Base-by-base conservation (phyloP, 2,329 filamentous ascomycete species). In the Teratosphaeria nubilosa region DNA sequence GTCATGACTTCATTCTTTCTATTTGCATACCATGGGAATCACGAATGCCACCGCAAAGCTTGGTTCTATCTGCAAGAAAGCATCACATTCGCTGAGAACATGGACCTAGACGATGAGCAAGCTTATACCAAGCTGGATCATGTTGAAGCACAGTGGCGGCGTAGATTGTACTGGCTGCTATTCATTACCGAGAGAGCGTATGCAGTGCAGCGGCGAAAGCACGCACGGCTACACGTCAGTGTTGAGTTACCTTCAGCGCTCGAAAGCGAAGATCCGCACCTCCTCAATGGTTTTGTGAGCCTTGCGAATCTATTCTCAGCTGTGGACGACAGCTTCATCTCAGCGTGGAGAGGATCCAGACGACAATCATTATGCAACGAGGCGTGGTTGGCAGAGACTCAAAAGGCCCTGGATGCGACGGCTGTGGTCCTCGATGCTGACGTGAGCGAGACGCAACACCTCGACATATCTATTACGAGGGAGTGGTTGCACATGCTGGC, bases 171-270 rank as follows among this genome's bases (percentile, higher is more conserved):
- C 58, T 72, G 69, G 69, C 59, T 72, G 10, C 65, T 72, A 10
- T 72, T 72, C 62, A 67, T 72, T 56, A 72, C 70, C 1, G 70
- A 72, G 57, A 62, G 70, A 57, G 70, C 70, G 16, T 72, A 72
- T 57, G 70, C 70, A 9, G 68, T 72, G 10, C 70, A 72, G 55
- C 61, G 70, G 24, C 64, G 69, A 24, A 71, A 70, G 56, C 66
- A 68, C 30, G 68, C 68, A 3, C 65, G 70, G 45, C 56, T 72
- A 45, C 68, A 69, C 30, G 63, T 65, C 6, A 66, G 64, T 24
- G 65, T 72, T 6, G 45, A 66, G 22, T 56, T 71, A 7, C 70
- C 70, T 4, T 58, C 67, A 7, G 68, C 70, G 1, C 71, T 72
- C 30, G 68, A 71, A 45, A 65, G 61, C 45, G 70, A 72, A 56